Base-by-base conservation (phyloP, 2,329 filamentous ascomycete species). In the Leptodontidium sp. region DNA sequence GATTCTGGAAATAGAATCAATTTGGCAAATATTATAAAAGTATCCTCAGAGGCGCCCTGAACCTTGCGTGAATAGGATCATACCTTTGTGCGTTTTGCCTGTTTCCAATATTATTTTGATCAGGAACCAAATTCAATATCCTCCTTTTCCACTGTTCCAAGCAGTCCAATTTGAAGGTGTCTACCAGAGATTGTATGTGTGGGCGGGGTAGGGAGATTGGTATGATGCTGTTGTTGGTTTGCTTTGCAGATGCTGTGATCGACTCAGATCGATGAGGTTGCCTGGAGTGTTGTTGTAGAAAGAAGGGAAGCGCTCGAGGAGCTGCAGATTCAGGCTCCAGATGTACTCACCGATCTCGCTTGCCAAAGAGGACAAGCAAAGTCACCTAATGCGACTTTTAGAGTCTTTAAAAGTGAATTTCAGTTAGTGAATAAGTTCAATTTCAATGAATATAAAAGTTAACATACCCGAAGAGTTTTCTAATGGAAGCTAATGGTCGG, bases 271-370 rank as follows among this genome's bases (percentile, higher is more conserved):
- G 55, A 26, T 4, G 38, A 26, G 21, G 43, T 62, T n/a, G 47
- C 5, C 35, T 24, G n/a, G 29, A 15, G 8, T 35, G 26, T 6
- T 12, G n/a, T 35, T 38, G n/a, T 21, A 14, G 26, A 9, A 15
- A 7, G 32, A 6, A 35, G 9, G 15, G 26, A 35, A 29, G 40
- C 0, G 2, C 17, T 65, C 40, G 17, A 50, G 15, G 24, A 35
- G 17, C 14, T 0, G 14, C 1, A 38, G 17, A n/a, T 21, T 7
- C 29, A 24, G 24, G n/a, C n/a, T 49, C 35, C 15, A 53, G 57
- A 50, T 61, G 26, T 55, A 50, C 15, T 35, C 35, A 35, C 35
- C 4, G 9, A 21, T 38, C 32, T 62, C 47, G 59, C 26, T 62
- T 62, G 21, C 9, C 32, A 21, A 40, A n/a, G 2, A 32, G 9